These are phyloP conservation scores for Candida endomychidarum DNA, from an alignment of 805 yeast genomes.

Conservation along the genomic window DNA sequence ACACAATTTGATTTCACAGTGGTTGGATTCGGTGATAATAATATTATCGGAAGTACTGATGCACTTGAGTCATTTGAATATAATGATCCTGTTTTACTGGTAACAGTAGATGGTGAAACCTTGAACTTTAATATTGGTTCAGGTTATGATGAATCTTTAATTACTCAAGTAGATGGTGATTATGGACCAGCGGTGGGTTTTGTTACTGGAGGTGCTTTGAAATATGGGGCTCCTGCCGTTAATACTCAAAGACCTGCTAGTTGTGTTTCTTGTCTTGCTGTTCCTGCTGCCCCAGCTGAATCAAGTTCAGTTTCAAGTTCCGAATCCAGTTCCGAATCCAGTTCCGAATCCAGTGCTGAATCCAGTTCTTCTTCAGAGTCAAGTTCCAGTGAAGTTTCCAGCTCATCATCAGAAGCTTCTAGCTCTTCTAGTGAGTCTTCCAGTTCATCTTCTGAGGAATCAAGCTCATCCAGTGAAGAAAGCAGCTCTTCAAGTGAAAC, in stretches of 20 bases:
- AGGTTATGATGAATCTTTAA: slow-evolving; percentile 16
- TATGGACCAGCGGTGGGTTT: slow-evolving; percentile 10
- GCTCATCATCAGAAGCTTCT: neutral
- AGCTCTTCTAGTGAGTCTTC: neutral
- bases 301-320: slow-evolving; percentile 7
- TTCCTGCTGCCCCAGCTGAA: slow-evolving; percentile 15
- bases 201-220: slow-evolving; percentile 5
- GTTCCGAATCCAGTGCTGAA: neutral
- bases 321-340: neutral
- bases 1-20: slow-evolving; percentile 14
- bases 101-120: neutral
- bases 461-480: too few relatives aligned
- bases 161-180: slow-evolving; percentile 9
- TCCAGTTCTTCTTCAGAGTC: neutral
- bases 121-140: slow-evolving; percentile 18
- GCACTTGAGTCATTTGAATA: slow-evolving; percentile 5
- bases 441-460: neutral
- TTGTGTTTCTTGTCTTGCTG: slow-evolving; percentile 16
- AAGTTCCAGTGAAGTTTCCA: neutral
- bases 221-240: slow-evolving; percentile 7
- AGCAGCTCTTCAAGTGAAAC: too few relatives aligned
- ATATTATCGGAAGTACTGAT: slow-evolving; percentile 20
- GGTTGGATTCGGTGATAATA: slow-evolving; percentile 24
- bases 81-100: slow-evolving; percentile 3
- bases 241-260: slow-evolving; percentile 15